Evolutionary conservation across 2,329 filamentous ascomycete species (phyloP), one percentile per base, ranked within the genome.

Genomic region (Fusarium succisae): DNA sequence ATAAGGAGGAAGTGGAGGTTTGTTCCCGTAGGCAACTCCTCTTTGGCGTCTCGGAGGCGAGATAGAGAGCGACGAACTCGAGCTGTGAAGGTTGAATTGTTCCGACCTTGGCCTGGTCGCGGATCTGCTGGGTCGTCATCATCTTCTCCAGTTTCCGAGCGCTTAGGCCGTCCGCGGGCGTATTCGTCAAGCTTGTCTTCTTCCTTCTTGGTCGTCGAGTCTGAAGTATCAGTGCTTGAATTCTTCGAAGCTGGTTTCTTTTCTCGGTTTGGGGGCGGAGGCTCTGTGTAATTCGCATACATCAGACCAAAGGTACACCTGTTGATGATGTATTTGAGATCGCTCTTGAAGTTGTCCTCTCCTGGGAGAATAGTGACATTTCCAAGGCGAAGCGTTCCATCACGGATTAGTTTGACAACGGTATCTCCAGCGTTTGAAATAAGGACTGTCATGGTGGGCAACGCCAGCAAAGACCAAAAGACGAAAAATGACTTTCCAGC

Each of bases 361-460:
- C 88, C 87, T 0, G 90, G 90, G 4, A 92, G 79, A 60, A 92
- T 91, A 9, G 90, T 91, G 53, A 91, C 81, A 45, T 87, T 89
- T 63, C 89, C 90, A 0, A 92, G 77, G 37, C 84, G 82, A 30
- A 91, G 82, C 0, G 89, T 91, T 8, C 84, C 80, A 62, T 91
- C 88, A 17, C 86, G 84, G 62, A 92, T 81, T 9, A 84, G 82
- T 75, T 89, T 90, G 51, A 98, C 91, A 26, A 98, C 88, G 0
- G 95, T 98, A 77, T 97, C 93, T 30, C 93, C 93, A 67, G 96
- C 93, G 74, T 95, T 93, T 17, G 91, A 92, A 72, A 97, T 93
- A 18, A 98, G 87, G 24, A 97, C 91, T 0, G 95, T 97, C 88
- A 95, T 95, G 5, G 93, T 95, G 0, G 95, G 95, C 7, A 98